Evolutionary conservation across 352 stramenopile genomes (phyloP).

Genomic region (Pythium utonaiense): DNA sequence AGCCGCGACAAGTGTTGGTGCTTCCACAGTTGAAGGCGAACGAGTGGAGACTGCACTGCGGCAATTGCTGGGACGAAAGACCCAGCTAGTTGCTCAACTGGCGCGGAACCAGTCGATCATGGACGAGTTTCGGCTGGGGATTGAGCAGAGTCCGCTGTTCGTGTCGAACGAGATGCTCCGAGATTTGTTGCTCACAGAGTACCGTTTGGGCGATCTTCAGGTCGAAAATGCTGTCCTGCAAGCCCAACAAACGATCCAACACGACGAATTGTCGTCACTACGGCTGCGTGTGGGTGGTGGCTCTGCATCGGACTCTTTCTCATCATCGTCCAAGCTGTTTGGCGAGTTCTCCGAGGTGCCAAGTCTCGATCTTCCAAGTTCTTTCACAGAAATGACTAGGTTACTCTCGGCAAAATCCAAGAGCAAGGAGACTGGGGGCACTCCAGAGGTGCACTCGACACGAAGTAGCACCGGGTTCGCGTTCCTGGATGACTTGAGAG

Average conservation of each 20-base stretch:
- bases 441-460: slow-evolving; percentile 6
- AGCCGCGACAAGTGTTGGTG: not conserved
- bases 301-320: not conserved
- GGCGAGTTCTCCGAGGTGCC: not conserved
- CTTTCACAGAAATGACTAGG: slow-evolving; percentile 12
- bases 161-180: slow-evolving; percentile 45
- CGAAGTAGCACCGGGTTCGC: slow-evolving; percentile 18
- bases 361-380: slow-evolving; percentile 3
- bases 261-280: slow-evolving; percentile 17
- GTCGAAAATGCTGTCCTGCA: slow-evolving; percentile 89
- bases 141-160: slow-evolving; percentile 42
- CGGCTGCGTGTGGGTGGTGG: not conserved
- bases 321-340: not conserved
- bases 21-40: not conserved
- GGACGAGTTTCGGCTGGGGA: slow-evolving; percentile 53
- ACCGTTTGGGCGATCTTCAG: slow-evolving; percentile 88
- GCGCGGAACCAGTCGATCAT: slow-evolving; percentile 38
- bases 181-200: slow-evolving; percentile 76
- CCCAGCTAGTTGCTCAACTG: slow-evolving; percentile 26
- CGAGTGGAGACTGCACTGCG: slow-evolving; percentile 7
- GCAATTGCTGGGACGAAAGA: slow-evolving; percentile 20
- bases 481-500: slow-evolving; percentile 32
- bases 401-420: slow-evolving; percentile 7
- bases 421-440: not conserved
- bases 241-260: slow-evolving; percentile 21